A percentile compares a stretch with the other conserved stretches of the same genome.
Evolutionary conservation across 106 monocot genomes (phyloP).

Genomic region (Phalaenopsis equestris): DNA sequence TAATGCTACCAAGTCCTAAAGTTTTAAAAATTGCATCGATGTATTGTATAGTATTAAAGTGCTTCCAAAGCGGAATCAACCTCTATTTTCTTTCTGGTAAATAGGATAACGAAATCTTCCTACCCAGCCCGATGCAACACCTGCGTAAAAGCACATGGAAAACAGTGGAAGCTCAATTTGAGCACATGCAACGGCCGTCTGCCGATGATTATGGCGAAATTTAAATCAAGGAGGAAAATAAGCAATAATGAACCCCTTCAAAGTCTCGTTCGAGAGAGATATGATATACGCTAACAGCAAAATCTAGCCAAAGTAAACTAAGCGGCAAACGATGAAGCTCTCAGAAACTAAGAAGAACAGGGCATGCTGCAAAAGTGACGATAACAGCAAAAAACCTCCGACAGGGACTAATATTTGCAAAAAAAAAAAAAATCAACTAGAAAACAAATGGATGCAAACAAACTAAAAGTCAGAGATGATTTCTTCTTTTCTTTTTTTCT

Average conservation of each 20-base stretch:
- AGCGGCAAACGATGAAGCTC: background rate
- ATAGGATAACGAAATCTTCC: background rate
- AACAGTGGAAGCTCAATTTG: background rate
- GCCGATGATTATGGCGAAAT: background rate
- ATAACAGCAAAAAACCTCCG: too few relatives aligned
- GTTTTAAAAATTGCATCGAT: too few relatives aligned
- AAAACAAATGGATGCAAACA: slow-evolving; percentile 4
- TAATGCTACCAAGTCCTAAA: too few relatives aligned
- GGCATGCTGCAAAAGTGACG: background rate
- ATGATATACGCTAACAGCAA: background rate
- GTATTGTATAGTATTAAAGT: too few relatives aligned
- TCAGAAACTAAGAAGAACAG: background rate
- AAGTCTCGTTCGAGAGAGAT: background rate
- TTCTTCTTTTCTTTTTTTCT: too few relatives aligned
- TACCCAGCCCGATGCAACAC: background rate
- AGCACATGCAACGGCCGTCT: background rate
- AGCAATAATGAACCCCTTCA: too few relatives aligned
- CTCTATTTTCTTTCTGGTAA: too few relatives aligned
- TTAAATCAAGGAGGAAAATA: background rate
- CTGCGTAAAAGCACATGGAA: background rate
- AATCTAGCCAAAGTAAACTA: background rate
- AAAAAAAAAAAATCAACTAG: background rate
- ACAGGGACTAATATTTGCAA: background rate
- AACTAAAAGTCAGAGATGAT: background rate
- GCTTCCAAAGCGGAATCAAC: too few relatives aligned